Percentiles rank a stretch among this genome's conserved stretches.
Evolutionary conservation across 75 land plant genomes (phyloP).

Genomic region (Sequoiadendron giganteum): DNA sequence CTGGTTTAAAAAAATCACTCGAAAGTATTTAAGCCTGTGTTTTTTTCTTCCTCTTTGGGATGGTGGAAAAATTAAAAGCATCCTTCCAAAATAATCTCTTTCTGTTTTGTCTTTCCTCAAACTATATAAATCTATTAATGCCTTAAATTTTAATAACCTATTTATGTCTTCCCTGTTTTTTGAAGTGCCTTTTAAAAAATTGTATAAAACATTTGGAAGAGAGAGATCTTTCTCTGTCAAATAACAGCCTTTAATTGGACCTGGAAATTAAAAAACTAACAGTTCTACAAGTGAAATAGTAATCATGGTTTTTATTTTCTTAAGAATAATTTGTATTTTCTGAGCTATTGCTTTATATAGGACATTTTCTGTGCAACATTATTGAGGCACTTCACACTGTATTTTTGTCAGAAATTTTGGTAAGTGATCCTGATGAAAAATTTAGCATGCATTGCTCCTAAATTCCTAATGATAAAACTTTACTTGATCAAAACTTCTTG

Average conservation of each 20-base stretch:
- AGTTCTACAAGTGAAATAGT: not conserved
- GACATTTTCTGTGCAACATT: not conserved
- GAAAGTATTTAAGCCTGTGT: not conserved
- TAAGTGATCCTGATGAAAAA: not conserved
- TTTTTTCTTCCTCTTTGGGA: not conserved
- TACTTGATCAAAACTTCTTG: too few relatives aligned
- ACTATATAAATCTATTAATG: not conserved
- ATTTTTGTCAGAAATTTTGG: too few relatives aligned
- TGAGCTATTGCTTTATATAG: too few relatives aligned
- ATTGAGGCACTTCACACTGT: not conserved
- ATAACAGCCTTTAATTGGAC: not conserved
- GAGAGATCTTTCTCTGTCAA: not conserved
- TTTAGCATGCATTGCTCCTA: too few relatives aligned
- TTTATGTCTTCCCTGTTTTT: too few relatives aligned
- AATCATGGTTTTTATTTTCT: too few relatives aligned
- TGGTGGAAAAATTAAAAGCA: not conserved
- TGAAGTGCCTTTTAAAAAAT: too few relatives aligned
- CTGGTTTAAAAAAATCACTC: not conserved
- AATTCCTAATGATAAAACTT: too few relatives aligned
- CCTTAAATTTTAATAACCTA: too few relatives aligned
- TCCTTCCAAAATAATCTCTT: not conserved
- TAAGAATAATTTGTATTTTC: not conserved
- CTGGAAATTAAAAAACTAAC: not conserved
- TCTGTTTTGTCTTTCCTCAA: not conserved
- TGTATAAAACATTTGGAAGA: not conserved